phyloP scores from a whole-genome alignment of 2,329 filamentous ascomycete genomes.

The Cytospora schulzeri region DNA sequence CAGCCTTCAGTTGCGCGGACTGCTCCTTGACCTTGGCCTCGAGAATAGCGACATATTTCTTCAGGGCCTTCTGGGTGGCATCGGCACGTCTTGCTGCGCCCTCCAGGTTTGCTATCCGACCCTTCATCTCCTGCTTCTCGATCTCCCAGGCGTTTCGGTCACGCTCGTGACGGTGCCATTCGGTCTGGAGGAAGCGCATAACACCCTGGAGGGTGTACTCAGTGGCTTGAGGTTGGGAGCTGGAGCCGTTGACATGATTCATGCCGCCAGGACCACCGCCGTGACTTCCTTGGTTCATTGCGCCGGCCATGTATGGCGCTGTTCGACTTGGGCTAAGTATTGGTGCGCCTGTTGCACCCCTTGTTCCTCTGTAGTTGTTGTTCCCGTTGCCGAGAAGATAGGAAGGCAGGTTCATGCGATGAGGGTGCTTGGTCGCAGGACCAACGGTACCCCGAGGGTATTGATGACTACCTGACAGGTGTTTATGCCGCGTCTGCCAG shows the following conservation, averaged over 20 bases:
- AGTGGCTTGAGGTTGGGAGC: conserved; percentile 58
- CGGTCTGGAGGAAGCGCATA: conserved; percentile 98
- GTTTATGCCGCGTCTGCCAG: neutral
- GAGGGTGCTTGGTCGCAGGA: conserved; percentile 18
- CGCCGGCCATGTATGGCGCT: conserved; percentile 23
- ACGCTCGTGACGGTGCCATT: conserved; percentile 98
- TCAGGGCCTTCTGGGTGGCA: conserved; percentile 83
- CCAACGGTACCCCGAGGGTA: conserved; percentile 1
- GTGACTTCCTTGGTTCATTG: conserved; percentile 26
- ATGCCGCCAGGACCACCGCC: conserved; percentile 24
- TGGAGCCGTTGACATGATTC: conserved; percentile 29
- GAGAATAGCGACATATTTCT: conserved; percentile 86
- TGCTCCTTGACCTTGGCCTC: conserved; percentile 87
- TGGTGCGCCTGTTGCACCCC: conserved; percentile 21
- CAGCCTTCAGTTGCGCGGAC: conserved; percentile 67
- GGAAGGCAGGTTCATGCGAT: conserved; percentile 12
- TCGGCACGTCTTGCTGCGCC: conserved; percentile 86
- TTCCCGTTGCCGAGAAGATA: conserved; percentile 10
- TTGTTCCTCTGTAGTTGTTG: conserved; percentile 4
- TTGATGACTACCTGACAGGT: neutral
- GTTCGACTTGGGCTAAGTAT: conserved; percentile 13
- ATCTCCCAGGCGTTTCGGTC: conserved; percentile 99
- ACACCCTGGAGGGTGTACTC: conserved; percentile 73
- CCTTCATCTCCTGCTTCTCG: conserved; percentile 98
- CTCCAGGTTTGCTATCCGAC: conserved; percentile 90